A percentile compares a stretch with the other conserved stretches of the same genome.
Conservation (phyloP, 371 early-diverging fungal species). For the Chytridium lagenaria region DNA sequence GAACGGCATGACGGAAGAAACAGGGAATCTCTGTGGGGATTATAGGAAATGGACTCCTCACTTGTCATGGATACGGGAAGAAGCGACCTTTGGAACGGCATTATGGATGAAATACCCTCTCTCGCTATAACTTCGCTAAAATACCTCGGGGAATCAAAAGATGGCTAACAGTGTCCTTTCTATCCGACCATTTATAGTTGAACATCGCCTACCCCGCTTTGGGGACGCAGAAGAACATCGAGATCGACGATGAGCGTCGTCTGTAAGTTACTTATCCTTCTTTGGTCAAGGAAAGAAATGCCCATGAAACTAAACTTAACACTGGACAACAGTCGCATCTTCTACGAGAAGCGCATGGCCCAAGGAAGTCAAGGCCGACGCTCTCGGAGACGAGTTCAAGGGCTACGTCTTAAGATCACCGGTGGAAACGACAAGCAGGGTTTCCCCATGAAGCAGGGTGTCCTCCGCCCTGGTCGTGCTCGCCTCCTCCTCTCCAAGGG, state of each 20-base stretch:
- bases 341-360: conserved; percentile 98
- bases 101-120: too few species aligned
- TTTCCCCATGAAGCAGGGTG: conserved; percentile 94
- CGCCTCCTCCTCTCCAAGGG: conserved; percentile 93
- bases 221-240: conserved; percentile 98
- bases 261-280: conserved; percentile 81
- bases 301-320: neutral
- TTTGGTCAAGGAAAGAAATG: too few species aligned
- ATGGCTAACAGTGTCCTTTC: too few species aligned
- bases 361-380: conserved; percentile 95
- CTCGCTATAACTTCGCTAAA: too few species aligned
- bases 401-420: conserved; percentile 98
- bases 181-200: too few species aligned
- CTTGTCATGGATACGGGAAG: too few species aligned
- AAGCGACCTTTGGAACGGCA: too few species aligned
- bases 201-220: conserved; percentile 99
- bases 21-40: too few species aligned
- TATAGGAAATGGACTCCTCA: too few species aligned
- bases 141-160: too few species aligned
- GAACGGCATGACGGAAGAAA: too few species aligned
- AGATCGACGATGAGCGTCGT: conserved; percentile 97
- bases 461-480: conserved; percentile 92
- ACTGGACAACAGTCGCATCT: conserved; percentile 73
- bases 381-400: conserved; percentile 98
- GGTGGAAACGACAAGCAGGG: conserved; percentile 99